Conservation (phyloP, 257 asterid genomes). For the Eustoma russellianum region DNA sequence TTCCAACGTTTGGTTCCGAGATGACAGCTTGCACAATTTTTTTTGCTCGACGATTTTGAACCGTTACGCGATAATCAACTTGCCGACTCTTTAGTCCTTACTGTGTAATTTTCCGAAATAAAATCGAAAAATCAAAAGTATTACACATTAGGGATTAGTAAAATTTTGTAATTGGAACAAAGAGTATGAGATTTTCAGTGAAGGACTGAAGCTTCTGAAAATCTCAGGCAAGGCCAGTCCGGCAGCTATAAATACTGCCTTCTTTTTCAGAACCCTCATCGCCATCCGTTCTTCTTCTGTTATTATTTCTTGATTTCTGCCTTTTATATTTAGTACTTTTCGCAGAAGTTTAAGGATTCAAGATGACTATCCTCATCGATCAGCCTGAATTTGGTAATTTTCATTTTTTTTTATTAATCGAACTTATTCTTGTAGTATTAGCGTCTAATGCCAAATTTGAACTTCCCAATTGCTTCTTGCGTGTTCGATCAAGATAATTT, state of each 20-base stretch:
- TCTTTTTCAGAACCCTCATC: slow-evolving; percentile 13
- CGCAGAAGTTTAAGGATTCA: neutral
- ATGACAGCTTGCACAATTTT: neutral
- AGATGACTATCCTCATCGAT: slow-evolving; percentile 60
- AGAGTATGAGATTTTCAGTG: slow-evolving; percentile 32
- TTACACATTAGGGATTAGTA: neutral
- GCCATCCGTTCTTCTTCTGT: neutral
- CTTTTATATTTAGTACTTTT: neutral
- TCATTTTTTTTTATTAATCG: neutral
- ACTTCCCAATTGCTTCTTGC: no score
- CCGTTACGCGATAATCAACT: neutral
- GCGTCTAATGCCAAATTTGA: no score
- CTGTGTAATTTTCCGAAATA: neutral
- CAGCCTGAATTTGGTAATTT: slow-evolving; percentile 45
- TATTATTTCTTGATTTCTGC: neutral
- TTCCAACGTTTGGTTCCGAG: neutral
- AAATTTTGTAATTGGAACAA: neutral
- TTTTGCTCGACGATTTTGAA: neutral
- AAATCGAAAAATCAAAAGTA: slow-evolving; percentile 3
- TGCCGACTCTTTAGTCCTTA: neutral
- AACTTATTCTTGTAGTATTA: no score
- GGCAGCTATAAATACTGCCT: slow-evolving; percentile 65
- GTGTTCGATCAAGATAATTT: no score
- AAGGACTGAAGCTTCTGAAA: slow-evolving; percentile 58
- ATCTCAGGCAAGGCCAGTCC: slow-evolving; percentile 90